Evolutionary conservation across 345 rosid genomes (phyloP).

Genomic region (Conringia planisiliqua): DNA sequence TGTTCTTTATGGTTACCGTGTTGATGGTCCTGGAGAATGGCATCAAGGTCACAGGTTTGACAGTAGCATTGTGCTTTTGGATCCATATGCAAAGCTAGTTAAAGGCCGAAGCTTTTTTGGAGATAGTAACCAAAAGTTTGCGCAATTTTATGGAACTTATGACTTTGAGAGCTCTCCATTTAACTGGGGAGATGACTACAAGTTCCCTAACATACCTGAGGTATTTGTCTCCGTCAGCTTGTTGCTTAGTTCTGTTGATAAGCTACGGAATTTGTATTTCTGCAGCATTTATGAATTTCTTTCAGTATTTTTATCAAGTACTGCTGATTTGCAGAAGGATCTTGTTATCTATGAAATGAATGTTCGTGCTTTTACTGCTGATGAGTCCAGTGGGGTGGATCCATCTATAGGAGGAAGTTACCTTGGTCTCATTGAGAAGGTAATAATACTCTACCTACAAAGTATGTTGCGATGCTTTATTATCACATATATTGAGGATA

Average conservation of each 20-base stretch:
- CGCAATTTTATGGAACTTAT: constrained; percentile 75
- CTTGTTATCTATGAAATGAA: constrained; percentile 95
- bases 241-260: constrained; percentile 6
- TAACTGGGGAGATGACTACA: constrained; percentile 77
- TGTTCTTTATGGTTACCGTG: constrained; percentile 81
- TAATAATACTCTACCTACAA: constrained; percentile 20
- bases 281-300: neutral
- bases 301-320: neutral
- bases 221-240: constrained; percentile 32
- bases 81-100: constrained; percentile 89
- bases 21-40: constrained; percentile 86
- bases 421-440: constrained; percentile 88
- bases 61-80: constrained; percentile 54
- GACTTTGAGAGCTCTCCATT: constrained; percentile 77
- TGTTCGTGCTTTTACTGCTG: constrained; percentile 92
- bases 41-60: constrained; percentile 85
- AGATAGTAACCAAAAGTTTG: constrained; percentile 54
- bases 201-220: constrained; percentile 76
- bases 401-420: constrained; percentile 65
- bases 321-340: constrained; percentile 62
- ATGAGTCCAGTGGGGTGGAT: constrained; percentile 79
- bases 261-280: neutral
- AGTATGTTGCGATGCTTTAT: neutral
- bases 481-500: neutral
- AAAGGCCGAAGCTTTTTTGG: constrained; percentile 78